Percentiles rank a stretch among this genome's conserved stretches.
Conservation (phyloP, 148 eudicot genomes). For the Rhododendron williamsianum region DNA sequence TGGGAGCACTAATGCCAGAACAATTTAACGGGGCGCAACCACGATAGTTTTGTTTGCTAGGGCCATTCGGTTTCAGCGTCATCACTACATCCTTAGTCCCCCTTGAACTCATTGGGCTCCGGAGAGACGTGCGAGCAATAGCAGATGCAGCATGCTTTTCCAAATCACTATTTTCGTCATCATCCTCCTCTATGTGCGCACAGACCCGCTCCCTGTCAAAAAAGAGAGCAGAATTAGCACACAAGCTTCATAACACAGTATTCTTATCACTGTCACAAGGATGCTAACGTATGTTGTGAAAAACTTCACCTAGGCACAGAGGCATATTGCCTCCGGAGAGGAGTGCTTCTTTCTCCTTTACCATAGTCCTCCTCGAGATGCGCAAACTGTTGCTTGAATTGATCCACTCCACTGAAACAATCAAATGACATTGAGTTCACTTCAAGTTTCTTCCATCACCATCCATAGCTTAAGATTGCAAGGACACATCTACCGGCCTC, state of each 20-base stretch:
- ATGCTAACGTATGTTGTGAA: neutral
- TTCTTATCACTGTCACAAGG: neutral
- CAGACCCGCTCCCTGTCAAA: conserved; percentile 62
- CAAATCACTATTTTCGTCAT: conserved; percentile 27
- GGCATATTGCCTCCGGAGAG: conserved; percentile 78
- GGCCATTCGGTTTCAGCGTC: conserved; percentile 27
- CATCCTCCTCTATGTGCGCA: conserved; percentile 42
- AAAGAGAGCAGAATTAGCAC: conserved; percentile 9
- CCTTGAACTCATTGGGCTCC: conserved; percentile 39
- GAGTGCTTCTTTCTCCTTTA: conserved; percentile 62
- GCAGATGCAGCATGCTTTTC: conserved; percentile 33
- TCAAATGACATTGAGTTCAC: conserved; percentile 8
- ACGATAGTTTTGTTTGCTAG: conserved; percentile 35
- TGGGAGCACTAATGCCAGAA: conserved; percentile 73
- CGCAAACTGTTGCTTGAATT: conserved; percentile 83
- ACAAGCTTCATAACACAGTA: conserved; percentile 1
- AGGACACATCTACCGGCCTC: neutral
- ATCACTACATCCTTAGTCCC: conserved; percentile 20
- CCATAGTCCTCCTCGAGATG: conserved; percentile 76
- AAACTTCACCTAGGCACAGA: conserved; percentile 77
- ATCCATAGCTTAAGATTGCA: neutral
- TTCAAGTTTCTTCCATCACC: neutral
- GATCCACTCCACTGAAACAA: conserved; percentile 67
- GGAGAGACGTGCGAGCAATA: conserved; percentile 31
- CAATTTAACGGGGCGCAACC: conserved; percentile 58